phyloP scores from a whole-genome alignment of 75 land plant genomes.

The Cunninghamia lanceolata region DNA sequence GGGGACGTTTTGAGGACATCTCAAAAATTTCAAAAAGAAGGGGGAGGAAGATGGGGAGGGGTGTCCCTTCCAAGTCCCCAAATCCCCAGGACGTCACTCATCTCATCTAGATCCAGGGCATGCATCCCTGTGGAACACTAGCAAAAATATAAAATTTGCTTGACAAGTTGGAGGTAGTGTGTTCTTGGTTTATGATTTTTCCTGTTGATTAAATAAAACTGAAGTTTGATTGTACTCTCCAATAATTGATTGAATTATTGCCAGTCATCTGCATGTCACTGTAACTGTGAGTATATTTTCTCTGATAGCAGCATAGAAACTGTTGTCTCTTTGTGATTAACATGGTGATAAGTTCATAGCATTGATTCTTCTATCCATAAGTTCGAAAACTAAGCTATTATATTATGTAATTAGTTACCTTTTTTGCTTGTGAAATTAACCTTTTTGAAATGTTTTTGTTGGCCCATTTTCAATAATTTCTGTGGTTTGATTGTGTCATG shows the following conservation, averaged over 20 bases:
- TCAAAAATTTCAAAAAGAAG: no score
- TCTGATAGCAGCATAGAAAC: background rate
- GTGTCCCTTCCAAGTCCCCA: no score
- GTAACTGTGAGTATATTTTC: background rate
- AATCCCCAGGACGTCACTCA: no score
- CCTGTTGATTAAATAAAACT: background rate
- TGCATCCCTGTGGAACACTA: no score
- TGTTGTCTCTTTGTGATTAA: conserved; percentile 1
- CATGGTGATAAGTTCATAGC: background rate
- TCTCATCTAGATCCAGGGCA: no score
- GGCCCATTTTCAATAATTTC: background rate
- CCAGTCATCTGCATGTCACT: background rate
- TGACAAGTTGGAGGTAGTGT: background rate
- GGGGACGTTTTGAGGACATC: no score
- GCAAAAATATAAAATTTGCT: background rate
- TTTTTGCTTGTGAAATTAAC: background rate
- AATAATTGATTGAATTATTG: background rate
- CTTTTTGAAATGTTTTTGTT: conserved; percentile 2
- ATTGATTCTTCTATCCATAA: background rate
- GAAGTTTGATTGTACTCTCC: no score
- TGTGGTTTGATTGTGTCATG: background rate
- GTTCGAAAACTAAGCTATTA: background rate
- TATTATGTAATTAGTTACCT: background rate
- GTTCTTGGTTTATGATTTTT: background rate
- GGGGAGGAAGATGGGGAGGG: no score